Base-by-base conservation (phyloP, 345 rosid genomes). In the Salix viminalis region DNA sequence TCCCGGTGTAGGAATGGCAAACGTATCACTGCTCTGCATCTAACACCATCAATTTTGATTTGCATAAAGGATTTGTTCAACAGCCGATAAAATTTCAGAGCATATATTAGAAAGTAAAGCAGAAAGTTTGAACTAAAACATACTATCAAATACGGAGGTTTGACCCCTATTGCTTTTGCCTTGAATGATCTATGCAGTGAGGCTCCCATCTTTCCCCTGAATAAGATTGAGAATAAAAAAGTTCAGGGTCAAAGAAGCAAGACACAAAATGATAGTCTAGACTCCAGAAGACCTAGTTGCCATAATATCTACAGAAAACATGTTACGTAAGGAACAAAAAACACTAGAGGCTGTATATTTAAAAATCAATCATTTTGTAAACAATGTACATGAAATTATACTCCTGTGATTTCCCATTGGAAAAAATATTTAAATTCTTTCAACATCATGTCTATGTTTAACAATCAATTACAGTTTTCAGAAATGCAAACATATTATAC, bases 181-280 rank as follows among this genome's bases (percentile, higher is more conserved):
- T 87, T 89, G 26, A 65, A 80, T 60, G 85, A 79, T 82, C 97
- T 87, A 75, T 89, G 88, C 72, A 88, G 78, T 39, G 94, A 92
- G 70, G 92, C 89, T 41, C 97, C 97, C 65, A 92, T 86, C 84
- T 85, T 92, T 52, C 97, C 97, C 97, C 94, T 90, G 74, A 75
- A 82, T 54, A 78, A 37, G 44, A 83, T 65, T 50, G 66, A 76
- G 54, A 72, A 78, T 64, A 66, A 3, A 66, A 52, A 46, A 30
- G 15, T 12, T 62, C 23, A 26, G 15, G 66, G 30, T 26, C 30
- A n/a, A 62, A 62, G 32, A 62, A 62, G 32, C 30, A 62, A 62
- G 30, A 62, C 36, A 21, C 62, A 46, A 46, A 46, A 46, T 14
- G 52, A 14, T 46, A 4, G 6, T 46, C 37, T 5, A 34, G 37